Evolutionary conservation across 305 asterid genomes (phyloP).

Genomic region (Fraxinus sp.): DNA sequence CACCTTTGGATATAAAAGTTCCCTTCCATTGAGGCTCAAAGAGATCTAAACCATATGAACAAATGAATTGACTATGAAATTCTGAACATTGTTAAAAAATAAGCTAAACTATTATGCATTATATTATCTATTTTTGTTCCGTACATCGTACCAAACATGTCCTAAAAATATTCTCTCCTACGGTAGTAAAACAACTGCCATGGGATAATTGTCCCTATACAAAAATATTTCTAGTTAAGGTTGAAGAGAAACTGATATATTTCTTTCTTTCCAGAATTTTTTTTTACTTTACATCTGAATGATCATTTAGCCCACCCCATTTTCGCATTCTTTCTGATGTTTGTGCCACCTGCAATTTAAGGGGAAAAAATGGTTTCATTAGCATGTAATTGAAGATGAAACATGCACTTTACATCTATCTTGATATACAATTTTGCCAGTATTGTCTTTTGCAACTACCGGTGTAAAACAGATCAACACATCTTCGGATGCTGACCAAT

Average conservation of each 20-base stretch:
- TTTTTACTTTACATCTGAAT: slow-evolving; percentile 22
- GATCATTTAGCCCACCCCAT: slow-evolving; percentile 51
- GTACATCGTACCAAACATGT: not conserved
- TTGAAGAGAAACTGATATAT: not conserved
- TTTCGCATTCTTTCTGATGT: slow-evolving; percentile 75
- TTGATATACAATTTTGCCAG: not conserved
- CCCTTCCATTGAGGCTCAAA: not conserved
- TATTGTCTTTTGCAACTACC: not conserved
- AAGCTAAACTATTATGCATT: not conserved
- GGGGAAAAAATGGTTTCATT: not conserved
- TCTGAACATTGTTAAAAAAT: not conserved
- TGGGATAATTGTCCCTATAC: not conserved
- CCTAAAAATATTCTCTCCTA: not conserved
- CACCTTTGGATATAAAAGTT: not conserved
- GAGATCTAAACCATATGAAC: not conserved
- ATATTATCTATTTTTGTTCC: not conserved
- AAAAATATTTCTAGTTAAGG: not conserved
- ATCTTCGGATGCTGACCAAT: not conserved
- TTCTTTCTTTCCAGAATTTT: not conserved
- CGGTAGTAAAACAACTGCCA: not conserved
- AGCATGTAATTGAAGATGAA: not conserved
- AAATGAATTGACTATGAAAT: not conserved
- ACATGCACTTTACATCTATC: not conserved
- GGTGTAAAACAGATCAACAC: not conserved
- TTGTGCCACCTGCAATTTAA: slow-evolving; percentile 64